These are phyloP conservation scores for Lojkania enalia DNA, from an alignment of 2,329 filamentous ascomycete species.

Conservation along the genomic window DNA sequence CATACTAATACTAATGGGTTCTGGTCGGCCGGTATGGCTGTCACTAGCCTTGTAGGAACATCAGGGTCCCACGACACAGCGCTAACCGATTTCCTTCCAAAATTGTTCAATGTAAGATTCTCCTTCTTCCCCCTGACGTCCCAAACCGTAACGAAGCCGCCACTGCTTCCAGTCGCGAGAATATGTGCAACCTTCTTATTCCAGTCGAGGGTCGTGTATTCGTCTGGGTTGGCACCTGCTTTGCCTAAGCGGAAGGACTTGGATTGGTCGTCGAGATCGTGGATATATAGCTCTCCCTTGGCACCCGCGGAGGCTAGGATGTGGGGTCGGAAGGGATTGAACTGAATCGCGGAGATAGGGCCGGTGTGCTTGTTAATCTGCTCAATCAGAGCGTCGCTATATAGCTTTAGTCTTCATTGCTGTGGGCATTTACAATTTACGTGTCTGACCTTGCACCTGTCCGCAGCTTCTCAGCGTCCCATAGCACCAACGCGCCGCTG, in stretches of 20 bases:
- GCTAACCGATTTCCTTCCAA: constrained; percentile 88
- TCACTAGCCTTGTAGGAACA: constrained; percentile 88
- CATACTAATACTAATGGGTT: constrained; percentile 87
- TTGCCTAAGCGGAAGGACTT: constrained; percentile 90
- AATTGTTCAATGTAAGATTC: constrained; percentile 88
- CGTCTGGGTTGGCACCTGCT: constrained; percentile 84
- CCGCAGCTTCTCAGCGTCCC: constrained; percentile 78
- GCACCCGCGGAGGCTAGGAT: constrained; percentile 89
- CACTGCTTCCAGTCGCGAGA: constrained; percentile 87
- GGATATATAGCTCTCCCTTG: constrained; percentile 95
- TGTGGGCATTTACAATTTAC: not conserved
- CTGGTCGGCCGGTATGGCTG: constrained; percentile 85
- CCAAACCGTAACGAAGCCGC: constrained; percentile 97
- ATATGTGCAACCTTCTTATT: constrained; percentile 98
- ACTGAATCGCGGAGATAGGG: constrained; percentile 91
- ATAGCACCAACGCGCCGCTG: constrained; percentile 89
- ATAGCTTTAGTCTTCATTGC: constrained; percentile 28
- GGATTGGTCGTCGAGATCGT: constrained; percentile 86
- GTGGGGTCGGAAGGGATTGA: constrained; percentile 90
- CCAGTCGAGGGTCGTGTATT: constrained; percentile 96
- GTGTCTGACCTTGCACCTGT: constrained; percentile 54
- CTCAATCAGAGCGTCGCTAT: constrained; percentile 76
- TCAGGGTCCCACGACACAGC: constrained; percentile 97
- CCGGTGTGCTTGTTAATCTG: constrained; percentile 88
- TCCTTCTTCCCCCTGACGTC: constrained; percentile 98